Conservation (phyloP, 2,329 filamentous ascomycete species). For the Xylaria digitata region DNA sequence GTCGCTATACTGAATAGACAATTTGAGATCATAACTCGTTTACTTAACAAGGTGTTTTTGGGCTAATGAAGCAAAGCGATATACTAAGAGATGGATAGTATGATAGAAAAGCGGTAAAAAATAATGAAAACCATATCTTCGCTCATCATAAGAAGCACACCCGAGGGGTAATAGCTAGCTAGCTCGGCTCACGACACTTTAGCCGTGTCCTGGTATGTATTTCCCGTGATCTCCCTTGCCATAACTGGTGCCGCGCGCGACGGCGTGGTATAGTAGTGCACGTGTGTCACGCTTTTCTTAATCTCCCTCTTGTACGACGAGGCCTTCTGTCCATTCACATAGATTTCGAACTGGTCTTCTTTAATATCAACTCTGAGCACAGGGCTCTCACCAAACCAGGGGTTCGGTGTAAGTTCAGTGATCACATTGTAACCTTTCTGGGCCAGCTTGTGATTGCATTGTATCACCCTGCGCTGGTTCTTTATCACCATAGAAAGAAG, state of each 20-base stretch:
- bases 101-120: not conserved
- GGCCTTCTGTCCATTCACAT: constrained; percentile 25
- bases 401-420: constrained; percentile 27
- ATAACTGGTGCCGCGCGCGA: constrained; percentile 28
- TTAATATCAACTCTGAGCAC: constrained; percentile 32
- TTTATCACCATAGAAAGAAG: constrained; percentile 32
- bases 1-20: not conserved
- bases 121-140: not conserved
- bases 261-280: constrained; percentile 33
- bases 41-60: not conserved
- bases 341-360: constrained; percentile 28
- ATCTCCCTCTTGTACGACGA: constrained; percentile 25
- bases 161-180: not conserved
- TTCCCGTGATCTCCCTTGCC: constrained; percentile 33
- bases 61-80: not conserved
- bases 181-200: constrained; percentile 2
- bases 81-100: not conserved
- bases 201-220: constrained; percentile 26
- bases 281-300: constrained; percentile 36
- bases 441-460: constrained; percentile 35
- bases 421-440: constrained; percentile 28
- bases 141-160: not conserved
- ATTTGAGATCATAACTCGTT: constrained; percentile 7
- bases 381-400: constrained; percentile 35
- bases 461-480: constrained; percentile 29